Percentiles rank a stretch among this genome's conserved stretches.
These are phyloP conservation scores for Brettanomyces anomalus DNA, from an alignment of 805 yeast species.

Conservation along the genomic window DNA sequence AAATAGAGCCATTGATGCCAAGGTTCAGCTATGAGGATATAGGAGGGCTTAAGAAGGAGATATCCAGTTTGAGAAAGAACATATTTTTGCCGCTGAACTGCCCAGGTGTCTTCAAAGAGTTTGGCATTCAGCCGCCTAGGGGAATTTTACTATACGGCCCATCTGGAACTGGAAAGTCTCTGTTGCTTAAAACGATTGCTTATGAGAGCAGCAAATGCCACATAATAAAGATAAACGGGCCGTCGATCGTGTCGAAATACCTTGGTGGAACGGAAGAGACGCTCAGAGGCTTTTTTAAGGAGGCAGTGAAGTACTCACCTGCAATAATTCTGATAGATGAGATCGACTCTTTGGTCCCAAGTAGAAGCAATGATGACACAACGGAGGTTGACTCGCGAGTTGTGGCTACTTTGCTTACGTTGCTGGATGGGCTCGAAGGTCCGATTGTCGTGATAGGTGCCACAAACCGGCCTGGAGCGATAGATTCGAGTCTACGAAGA, in stretches of 20 bases:
- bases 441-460: slow-evolving; percentile 75
- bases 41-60: slow-evolving; percentile 72
- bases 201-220: slow-evolving; percentile 67
- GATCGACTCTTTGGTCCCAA: slow-evolving; percentile 86
- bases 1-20: slow-evolving; percentile 35
- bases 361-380: slow-evolving; percentile 71
- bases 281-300: slow-evolving; percentile 71
- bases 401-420: slow-evolving; percentile 76
- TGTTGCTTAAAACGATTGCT: slow-evolving; percentile 78
- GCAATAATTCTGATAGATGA: slow-evolving; percentile 86
- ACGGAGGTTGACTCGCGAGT: slow-evolving; percentile 89
- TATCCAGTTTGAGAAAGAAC: slow-evolving; percentile 51
- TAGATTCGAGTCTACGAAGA: slow-evolving; percentile 84
- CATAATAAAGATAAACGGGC: slow-evolving; percentile 78
- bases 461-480: slow-evolving; percentile 83
- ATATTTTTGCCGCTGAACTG: slow-evolving; percentile 73
- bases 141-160: slow-evolving; percentile 95
- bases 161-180: slow-evolving; percentile 94
- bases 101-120: slow-evolving; percentile 69
- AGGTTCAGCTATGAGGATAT: slow-evolving; percentile 32
- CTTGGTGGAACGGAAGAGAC: slow-evolving; percentile 90
- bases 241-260: slow-evolving; percentile 86
- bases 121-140: slow-evolving; percentile 87
- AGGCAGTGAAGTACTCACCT: slow-evolving; percentile 82
- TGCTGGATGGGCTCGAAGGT: slow-evolving; percentile 72